A percentile compares a stretch with the other conserved stretches of the same genome.
Evolutionary conservation across 805 yeast genomes (phyloP).

Genomic region (Cyberlindnera mrakii): DNA sequence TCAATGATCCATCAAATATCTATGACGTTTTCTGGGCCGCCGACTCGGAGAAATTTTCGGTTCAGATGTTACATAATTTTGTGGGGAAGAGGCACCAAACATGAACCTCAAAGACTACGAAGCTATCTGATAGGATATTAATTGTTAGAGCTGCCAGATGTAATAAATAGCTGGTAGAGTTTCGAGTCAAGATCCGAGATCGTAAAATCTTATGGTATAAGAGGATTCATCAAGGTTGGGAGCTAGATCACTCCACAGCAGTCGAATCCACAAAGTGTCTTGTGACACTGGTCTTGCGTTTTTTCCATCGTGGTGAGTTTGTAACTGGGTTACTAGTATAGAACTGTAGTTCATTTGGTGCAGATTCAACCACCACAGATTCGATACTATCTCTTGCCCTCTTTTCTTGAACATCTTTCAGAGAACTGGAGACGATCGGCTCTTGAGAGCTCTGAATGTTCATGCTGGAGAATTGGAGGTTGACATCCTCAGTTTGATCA

Average conservation of each 20-base stretch:
- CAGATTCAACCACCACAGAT: not conserved
- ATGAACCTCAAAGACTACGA: too few relatives aligned
- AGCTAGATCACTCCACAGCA: not conserved
- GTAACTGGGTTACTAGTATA: conserved; percentile 15
- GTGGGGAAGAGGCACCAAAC: not conserved
- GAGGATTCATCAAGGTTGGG: too few relatives aligned
- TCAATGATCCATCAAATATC: not conserved
- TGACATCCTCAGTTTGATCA: not conserved
- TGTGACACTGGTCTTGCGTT: conserved; percentile 10
- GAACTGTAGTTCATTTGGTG: not conserved
- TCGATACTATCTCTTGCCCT: not conserved
- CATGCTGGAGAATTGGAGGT: conserved; percentile 2
- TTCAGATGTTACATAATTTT: not conserved
- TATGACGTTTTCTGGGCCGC: too few relatives aligned
- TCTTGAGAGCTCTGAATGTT: conserved; percentile 1
- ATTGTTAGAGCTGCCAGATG: too few relatives aligned
- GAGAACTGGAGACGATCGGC: not conserved
- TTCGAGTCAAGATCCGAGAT: too few relatives aligned
- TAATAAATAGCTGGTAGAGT: too few relatives aligned
- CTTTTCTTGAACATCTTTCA: not conserved
- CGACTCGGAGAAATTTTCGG: too few relatives aligned
- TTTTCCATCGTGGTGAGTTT: conserved; percentile 8
- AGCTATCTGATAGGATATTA: too few relatives aligned
- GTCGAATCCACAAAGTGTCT: not conserved
- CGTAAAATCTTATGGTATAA: too few relatives aligned